These are phyloP conservation scores for Acanthamoeba sp. DNA, from an alignment of 208 protist genomes.

Conservation along the genomic window DNA sequence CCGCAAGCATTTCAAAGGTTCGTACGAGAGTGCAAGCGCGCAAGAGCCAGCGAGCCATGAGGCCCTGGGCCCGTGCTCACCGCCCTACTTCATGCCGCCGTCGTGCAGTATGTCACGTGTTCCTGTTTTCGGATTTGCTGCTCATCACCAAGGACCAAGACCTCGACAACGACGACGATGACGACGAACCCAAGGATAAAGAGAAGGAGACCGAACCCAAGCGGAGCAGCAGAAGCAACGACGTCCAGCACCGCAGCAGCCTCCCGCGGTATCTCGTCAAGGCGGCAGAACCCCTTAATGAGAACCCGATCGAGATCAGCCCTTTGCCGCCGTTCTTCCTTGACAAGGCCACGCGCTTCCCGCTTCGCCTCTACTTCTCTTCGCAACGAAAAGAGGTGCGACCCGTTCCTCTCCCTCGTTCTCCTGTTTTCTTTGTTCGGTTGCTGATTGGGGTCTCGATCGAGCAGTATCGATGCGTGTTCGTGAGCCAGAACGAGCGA, in stretches of 20 bases:
- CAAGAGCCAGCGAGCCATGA: no score
- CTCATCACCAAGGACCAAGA: background rate
- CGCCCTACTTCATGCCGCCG: background rate
- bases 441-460: background rate
- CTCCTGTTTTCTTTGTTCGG: background rate
- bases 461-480: constrained; percentile 30
- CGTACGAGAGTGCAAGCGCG: background rate
- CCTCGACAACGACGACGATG: background rate
- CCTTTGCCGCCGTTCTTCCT: constrained; percentile 3
- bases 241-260: no score
- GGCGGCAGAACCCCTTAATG: constrained; percentile 22
- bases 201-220: background rate
- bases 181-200: background rate
- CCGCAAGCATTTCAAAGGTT: constrained; percentile 32
- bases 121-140: constrained; percentile 37
- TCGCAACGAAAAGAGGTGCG: constrained; percentile 42
- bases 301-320: constrained; percentile 47
- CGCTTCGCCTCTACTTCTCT: constrained; percentile 34
- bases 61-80: no score
- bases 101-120: constrained; percentile 4
- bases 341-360: constrained; percentile 13
- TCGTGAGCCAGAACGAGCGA: constrained; percentile 16
- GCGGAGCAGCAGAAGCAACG: background rate
- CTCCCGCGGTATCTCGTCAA: constrained; percentile 10
- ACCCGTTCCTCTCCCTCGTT: background rate